phyloP scores from a whole-genome alignment of 75 land plant species.

The Larix kaempferi region DNA sequence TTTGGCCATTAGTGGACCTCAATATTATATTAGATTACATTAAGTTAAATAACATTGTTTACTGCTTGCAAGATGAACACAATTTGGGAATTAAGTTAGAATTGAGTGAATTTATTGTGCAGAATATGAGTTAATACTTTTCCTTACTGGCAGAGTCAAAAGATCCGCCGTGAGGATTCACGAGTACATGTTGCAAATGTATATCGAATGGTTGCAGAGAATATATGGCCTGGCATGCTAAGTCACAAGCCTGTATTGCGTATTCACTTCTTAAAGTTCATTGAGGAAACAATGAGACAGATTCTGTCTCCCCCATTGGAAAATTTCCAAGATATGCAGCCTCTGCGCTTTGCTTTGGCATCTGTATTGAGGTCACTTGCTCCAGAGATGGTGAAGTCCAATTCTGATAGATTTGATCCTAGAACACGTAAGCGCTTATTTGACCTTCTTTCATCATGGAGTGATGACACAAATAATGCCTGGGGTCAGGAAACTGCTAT shows the following conservation, averaged over 20 bases:
- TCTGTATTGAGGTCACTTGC: slow-evolving; percentile 85
- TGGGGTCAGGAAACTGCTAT: slow-evolving; percentile 74
- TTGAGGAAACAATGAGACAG: slow-evolving; percentile 83
- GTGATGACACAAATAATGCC: slow-evolving; percentile 70
- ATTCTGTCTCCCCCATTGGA: slow-evolving; percentile 54
- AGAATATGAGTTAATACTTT: slow-evolving; percentile 1
- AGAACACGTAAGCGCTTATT: slow-evolving; percentile 78
- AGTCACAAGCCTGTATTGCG: slow-evolving; percentile 68
- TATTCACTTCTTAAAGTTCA: slow-evolving; percentile 75
- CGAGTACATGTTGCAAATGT: slow-evolving; percentile 91
- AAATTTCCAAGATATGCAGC: slow-evolving; percentile 87
- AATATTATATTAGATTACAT: too few species aligned
- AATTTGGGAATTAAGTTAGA: neutral
- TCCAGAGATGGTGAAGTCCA: slow-evolving; percentile 89
- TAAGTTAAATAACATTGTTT: neutral
- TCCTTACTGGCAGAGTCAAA: slow-evolving; percentile 64
- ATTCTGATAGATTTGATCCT: slow-evolving; percentile 79
- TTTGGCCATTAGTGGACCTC: too few species aligned
- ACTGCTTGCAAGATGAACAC: neutral
- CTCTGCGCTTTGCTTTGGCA: slow-evolving; percentile 84
- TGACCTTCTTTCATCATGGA: slow-evolving; percentile 92
- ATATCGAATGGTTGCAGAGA: slow-evolving; percentile 93
- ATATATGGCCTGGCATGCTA: slow-evolving; percentile 94
- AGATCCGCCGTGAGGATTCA: slow-evolving; percentile 87
- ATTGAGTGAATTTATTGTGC: neutral